Evolutionary conservation across 148 eudicot genomes (phyloP), one percentile per base, ranked within the genome.

Genomic region (Bassia scoparia): DNA sequence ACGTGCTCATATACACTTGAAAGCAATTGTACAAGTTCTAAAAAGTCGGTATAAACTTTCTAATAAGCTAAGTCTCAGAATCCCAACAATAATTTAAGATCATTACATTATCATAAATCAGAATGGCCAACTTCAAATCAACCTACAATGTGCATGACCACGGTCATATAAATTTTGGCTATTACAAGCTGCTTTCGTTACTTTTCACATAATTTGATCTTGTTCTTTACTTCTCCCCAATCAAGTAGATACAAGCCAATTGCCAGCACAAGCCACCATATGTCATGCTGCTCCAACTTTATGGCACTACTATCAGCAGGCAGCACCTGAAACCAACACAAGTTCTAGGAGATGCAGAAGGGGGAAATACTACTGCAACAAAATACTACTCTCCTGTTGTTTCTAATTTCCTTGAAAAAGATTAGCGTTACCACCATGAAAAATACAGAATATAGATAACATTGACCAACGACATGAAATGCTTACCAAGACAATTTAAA

Each of bases 241-340:
- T 61, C 49, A 56, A 5, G 52, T 53, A 77, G 11, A 67, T 58
- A 56, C 61, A 34, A 64, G 61, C 30, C 68, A n/a, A 64, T 49
- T 38, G 60, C 55, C 10, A 24, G 35, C 34, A 24, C 44, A 24
- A 44, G 44, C 44, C 23, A 46, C 31, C 67, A 48, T 59, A 34
- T 54, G 43, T 44, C 50, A 43, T 5, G 49, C 29, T 62, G 38
- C 5, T 60, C 3, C 46, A 24, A 46, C 34, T 65, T 14, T 15
- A 41, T 31, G 35, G 63, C 38, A 44, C 8, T 23, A 56, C 67
- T 41, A 53, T 65, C 67, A 61, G 43, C 37, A 49, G 53, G 43
- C 58, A 67, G 11, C 61, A 67, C 72, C 81, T 78, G 81, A 68
- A 73, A 66, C 33, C 67, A 63, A 1, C 52, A 26, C 77, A 53